These are phyloP conservation scores for Striga hermonthica DNA, from an alignment of 305 asterid genomes.

Conservation along the genomic window DNA sequence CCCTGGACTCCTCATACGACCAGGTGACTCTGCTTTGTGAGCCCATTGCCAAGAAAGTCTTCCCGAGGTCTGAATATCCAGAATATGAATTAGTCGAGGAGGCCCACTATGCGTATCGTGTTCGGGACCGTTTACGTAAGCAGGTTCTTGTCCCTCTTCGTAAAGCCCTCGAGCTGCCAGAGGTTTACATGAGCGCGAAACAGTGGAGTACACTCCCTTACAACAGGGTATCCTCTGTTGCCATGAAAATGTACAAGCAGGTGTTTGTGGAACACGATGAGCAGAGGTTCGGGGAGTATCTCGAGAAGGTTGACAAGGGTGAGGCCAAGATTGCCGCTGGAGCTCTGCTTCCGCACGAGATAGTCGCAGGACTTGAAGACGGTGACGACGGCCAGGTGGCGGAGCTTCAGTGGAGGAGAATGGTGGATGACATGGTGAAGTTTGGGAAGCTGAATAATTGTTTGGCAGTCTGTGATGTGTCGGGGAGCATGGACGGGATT, in stretches of 20 bases:
- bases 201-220: background rate
- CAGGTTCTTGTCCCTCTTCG: background rate
- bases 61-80: background rate
- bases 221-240: background rate
- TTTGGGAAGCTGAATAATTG: background rate
- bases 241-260: background rate
- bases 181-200: background rate
- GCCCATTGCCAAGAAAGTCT: background rate
- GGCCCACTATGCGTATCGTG: background rate
- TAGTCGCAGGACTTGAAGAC: background rate
- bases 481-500: background rate
- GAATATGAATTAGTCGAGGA: background rate
- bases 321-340: slow-evolving; percentile 1
- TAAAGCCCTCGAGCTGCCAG: background rate
- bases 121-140: background rate
- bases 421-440: slow-evolving; percentile 2
- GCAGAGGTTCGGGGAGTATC: background rate
- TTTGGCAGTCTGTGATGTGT: background rate
- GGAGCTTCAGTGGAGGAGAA: background rate
- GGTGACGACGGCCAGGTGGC: background rate
- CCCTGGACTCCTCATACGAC: background rate
- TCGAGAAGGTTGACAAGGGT: background rate
- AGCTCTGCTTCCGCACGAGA: background rate
- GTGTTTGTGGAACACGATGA: background rate
- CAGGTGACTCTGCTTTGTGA: background rate